phyloP scores from a whole-genome alignment of 495 filamentous ascomycete genomes.

The Penicillium tannophilum region DNA sequence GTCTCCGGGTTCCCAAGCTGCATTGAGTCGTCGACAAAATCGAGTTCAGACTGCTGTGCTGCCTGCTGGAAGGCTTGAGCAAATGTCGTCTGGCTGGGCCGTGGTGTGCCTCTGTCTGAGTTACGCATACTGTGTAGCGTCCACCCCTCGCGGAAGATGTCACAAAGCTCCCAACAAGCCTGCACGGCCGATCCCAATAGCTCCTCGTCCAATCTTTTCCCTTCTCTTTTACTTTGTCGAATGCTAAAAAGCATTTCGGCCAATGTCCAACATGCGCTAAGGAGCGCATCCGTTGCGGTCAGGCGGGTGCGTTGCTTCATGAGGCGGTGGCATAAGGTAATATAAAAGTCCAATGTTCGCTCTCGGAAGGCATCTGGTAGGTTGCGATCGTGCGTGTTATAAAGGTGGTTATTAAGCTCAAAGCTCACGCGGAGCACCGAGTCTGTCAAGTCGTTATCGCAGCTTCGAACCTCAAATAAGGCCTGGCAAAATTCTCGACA shows the following conservation, averaged over 20 bases:
- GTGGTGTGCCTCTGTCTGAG: slow-evolving; percentile 83
- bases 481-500: slow-evolving; percentile 91
- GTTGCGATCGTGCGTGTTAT: slow-evolving; percentile 83
- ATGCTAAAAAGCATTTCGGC: slow-evolving; percentile 95
- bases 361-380: slow-evolving; percentile 88
- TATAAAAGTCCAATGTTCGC: slow-evolving; percentile 89
- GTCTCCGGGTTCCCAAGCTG: slow-evolving; percentile 70
- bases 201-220: slow-evolving; percentile 75
- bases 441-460: slow-evolving; percentile 74
- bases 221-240: slow-evolving; percentile 77
- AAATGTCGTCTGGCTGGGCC: slow-evolving; percentile 77
- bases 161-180: slow-evolving; percentile 93
- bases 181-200: slow-evolving; percentile 84
- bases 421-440: slow-evolving; percentile 89
- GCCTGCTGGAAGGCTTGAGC: slow-evolving; percentile 53
- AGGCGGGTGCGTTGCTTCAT: slow-evolving; percentile 87
- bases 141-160: slow-evolving; percentile 93
- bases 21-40: slow-evolving; percentile 34
- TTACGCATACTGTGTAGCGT: slow-evolving; percentile 82
- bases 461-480: slow-evolving; percentile 79
- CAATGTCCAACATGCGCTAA: slow-evolving; percentile 85
- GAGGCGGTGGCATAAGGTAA: slow-evolving; percentile 85
- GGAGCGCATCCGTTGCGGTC: slow-evolving; percentile 75
- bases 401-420: slow-evolving; percentile 92
- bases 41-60: slow-evolving; percentile 36